Conservation (phyloP, 2,329 filamentous ascomycete genomes). For the Chrysoporthe austroafricana region DNA sequence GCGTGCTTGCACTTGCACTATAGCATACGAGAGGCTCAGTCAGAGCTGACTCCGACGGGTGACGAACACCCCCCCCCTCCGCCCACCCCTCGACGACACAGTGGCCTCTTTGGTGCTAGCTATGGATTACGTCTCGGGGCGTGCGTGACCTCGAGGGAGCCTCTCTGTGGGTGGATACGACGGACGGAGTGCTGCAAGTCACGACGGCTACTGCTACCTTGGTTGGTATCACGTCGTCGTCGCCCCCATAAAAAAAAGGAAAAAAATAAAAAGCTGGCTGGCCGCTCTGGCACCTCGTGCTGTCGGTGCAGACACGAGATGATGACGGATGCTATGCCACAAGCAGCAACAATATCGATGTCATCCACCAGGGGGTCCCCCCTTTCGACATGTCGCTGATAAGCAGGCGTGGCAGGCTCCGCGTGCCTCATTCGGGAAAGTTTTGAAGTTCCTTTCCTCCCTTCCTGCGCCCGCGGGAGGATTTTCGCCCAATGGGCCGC, state of each 20-base stretch:
- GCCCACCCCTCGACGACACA: not conserved
- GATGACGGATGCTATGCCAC: constrained; percentile 2
- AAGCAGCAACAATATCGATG: constrained; percentile 5
- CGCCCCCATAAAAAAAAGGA: too few species aligned
- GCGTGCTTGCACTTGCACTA: not conserved
- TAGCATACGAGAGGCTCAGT: not conserved
- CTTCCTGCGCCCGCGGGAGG: constrained; percentile 4
- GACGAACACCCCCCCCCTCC: not conserved
- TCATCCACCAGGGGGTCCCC: constrained; percentile 3
- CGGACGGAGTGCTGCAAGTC: not conserved
- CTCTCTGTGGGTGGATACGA: not conserved
- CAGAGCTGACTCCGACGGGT: not conserved
- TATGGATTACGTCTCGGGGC: not conserved
- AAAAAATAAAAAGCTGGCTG: too few species aligned
- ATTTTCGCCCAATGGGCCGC: not conserved
- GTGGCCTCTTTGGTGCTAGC: not conserved
- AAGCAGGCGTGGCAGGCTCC: not conserved
- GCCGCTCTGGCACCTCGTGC: not conserved
- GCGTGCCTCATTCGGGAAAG: not conserved
- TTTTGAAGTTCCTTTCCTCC: constrained; percentile 1
- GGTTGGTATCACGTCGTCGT: not conserved
- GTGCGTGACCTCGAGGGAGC: constrained; percentile 3
- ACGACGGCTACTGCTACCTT: too few species aligned
- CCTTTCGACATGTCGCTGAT: too few species aligned
- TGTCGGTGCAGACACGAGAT: not conserved